Base-by-base conservation (phyloP, 768 basidiomycete genomes). In the Tricholoma sp. region DNA sequence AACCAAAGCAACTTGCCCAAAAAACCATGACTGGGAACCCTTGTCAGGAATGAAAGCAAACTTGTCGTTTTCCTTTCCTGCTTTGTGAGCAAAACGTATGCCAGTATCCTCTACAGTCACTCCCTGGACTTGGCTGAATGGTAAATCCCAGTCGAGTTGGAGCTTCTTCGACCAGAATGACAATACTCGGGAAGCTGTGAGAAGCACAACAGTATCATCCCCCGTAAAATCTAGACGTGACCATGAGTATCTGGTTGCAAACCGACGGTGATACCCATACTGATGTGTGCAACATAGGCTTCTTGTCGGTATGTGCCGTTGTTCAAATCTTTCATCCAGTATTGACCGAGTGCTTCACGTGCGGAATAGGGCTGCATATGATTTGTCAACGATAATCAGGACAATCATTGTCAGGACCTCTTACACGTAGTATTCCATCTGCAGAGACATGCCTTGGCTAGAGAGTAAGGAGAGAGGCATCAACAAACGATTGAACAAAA, bases 271-370 rank as follows among this genome's bases (percentile, higher is more conserved):
- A n/a, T 31, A 39, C 27, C 64, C 85, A 67, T 67, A 94, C 92
- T 86, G 59, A 96, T 86, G 65, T 98, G 96, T 4, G 95, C 96
- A 51, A 98, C 87, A 67, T 98, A 98, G 27, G 74, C 74, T 66
- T 98, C 94, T 59, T 80, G 76, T 58, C 92, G 83, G 71, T 88
- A 98, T 14, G 83, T 79, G 9, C 96, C 97, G 57, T 91, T 85
- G 61, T 94, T 92, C 14, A 98, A 72, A 67, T 98, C 96, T 72
- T 85, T 91, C 80, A 98, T 87, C 96, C 97, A 98, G 64, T 88
- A 92, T 71, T 98, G 97, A 5, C 97, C 97, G 7, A 91, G 74
- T 0, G 95, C 92, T 69, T 97, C 95, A 5, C 94, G 86, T 34
- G 83, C 81, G 50, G 91, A 90, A 72, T 91, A 98, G 0, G 96